Base-by-base conservation (phyloP, 2,329 filamentous ascomycete species). In the Colletotrichum sp. region DNA sequence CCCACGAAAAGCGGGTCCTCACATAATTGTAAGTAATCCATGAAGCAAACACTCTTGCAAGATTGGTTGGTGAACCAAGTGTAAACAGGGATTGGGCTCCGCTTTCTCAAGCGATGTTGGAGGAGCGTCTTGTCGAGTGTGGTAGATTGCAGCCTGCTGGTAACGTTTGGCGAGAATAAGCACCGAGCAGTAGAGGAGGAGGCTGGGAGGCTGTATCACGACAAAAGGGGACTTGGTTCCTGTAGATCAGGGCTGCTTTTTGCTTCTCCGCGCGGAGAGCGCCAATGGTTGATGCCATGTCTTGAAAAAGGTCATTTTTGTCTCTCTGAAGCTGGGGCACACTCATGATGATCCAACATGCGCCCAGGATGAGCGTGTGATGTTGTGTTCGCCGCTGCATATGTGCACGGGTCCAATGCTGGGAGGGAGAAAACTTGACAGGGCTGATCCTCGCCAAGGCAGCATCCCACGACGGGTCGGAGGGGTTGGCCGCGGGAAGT, bases 401-500 rank as follows among this genome's bases (percentile, higher is more conserved):
- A 52, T 52, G 44, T 52, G 44, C 44, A 52, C 44, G 44, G 44
- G 44, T 44, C 39, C 39, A 44, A 12, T n/a, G 24, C 13, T 21
- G 13, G 6, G 49, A 57, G 28, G 67, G 60, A 39, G 67, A 60
- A 44, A 64, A 34, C 36, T 63, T 26, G n/a, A 36, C 67, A 69
- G 67, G 67, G 67, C 67, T n/a, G 24, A 69, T 69, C 67, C 67
- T 69, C 67, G 67, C 67, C 55, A 49, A 69, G 68, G 68, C 36
- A 63, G 34, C 36, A 70, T 70, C 68, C 57, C 57, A 62, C 67
- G 18, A 63, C 59, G 68, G 60, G 15, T 71, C 69, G 69, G 69
- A 71, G 59, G 69, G 69, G 69, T 71, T 71, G 18, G 44, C 59
- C 39, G 69, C 60, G 69, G 69, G 44, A 36, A 65, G 69, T 71